phyloP scores from a whole-genome alignment of 345 rosid genomes.

The Punica granatum region DNA sequence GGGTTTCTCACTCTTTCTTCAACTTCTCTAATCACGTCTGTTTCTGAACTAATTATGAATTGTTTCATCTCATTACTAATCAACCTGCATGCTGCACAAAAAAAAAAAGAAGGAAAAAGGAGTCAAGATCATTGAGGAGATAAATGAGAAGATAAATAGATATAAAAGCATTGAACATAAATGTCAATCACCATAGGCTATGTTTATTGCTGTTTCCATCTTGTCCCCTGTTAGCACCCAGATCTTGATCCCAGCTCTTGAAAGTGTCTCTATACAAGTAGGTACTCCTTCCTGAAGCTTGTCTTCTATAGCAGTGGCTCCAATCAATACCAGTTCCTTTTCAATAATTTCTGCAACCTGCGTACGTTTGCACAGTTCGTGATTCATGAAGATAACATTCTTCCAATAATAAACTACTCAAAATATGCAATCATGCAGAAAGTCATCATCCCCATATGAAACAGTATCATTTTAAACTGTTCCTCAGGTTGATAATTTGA shows the following conservation, averaged over 20 bases:
- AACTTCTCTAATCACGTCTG: constrained; percentile 76
- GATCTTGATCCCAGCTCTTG: constrained; percentile 97
- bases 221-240: constrained; percentile 99
- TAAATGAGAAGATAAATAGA: constrained; percentile 9
- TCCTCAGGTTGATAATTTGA: not conserved
- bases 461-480: not conserved
- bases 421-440: not conserved
- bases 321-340: constrained; percentile 84
- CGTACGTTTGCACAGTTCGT: constrained; percentile 11
- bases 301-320: constrained; percentile 98
- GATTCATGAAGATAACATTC: not conserved
- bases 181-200: constrained; percentile 74
- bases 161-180: not conserved
- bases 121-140: not conserved
- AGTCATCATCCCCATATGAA: not conserved
- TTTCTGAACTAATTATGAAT: constrained; percentile 89
- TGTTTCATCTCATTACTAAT: constrained; percentile 94
- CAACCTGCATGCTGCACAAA: constrained; percentile 98
- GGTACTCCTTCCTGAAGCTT: constrained; percentile 99
- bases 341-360: constrained; percentile 95
- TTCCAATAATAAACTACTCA: not conserved
- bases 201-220: constrained; percentile 98
- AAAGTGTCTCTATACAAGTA: constrained; percentile 86
- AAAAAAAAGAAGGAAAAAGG: constrained; percentile 16
- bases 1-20: constrained; percentile 71